phyloP scores from a whole-genome alignment of 768 basidiomycete genomes.

The Mycena belliarum region DNA sequence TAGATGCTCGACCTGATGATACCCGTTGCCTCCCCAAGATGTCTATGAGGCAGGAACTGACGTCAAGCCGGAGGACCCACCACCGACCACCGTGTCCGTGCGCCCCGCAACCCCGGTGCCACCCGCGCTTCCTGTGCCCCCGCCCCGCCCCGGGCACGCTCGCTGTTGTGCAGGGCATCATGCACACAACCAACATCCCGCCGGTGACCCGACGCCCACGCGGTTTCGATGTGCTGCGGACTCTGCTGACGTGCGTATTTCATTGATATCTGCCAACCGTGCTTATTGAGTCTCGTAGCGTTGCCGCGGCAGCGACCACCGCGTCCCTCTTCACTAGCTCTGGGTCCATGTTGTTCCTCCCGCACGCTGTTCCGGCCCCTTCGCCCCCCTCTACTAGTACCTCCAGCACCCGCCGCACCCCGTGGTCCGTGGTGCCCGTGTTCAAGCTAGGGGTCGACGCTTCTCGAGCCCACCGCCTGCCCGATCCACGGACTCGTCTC shows the following conservation, averaged over 20 bases:
- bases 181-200: conserved; percentile 72
- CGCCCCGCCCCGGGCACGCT: conserved; percentile 67
- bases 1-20: too few species aligned
- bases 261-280: not conserved
- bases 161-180: conserved; percentile 82
- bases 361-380: conserved; percentile 17
- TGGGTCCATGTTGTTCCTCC: conserved; percentile 58
- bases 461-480: too few species aligned
- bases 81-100: too few species aligned
- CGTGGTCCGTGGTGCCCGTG: too few species aligned
- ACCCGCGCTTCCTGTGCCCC: not conserved
- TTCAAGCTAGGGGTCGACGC: too few species aligned
- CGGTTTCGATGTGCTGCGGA: conserved; percentile 81
- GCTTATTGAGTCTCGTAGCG: conserved; percentile 54
- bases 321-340: conserved; percentile 80
- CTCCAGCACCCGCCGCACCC: not conserved
- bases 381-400: conserved; percentile 26
- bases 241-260: conserved; percentile 67
- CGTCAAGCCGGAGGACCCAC: not conserved
- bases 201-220: conserved; percentile 33
- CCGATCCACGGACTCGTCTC: too few species aligned
- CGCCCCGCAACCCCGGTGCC: conserved; percentile 8
- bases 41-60: not conserved
- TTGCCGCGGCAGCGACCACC: conserved; percentile 90
- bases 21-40: not conserved